Percentiles rank a stretch among this genome's conserved stretches.
Conservation (phyloP, 306 rosid species). For the Neltuma alba region DNA sequence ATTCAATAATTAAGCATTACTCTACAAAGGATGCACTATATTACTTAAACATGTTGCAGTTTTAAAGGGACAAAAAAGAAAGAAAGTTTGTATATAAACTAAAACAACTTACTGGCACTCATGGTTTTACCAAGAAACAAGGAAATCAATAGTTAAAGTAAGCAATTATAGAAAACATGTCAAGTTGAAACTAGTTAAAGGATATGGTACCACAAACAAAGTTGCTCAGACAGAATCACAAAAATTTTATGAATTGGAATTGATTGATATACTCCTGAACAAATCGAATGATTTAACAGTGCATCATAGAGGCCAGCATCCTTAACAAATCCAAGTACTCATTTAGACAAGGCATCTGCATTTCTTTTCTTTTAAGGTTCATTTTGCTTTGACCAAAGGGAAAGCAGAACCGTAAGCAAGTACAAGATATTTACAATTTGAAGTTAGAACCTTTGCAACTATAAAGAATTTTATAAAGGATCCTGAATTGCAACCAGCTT, state of each 20-base stretch:
- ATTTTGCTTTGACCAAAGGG: background rate
- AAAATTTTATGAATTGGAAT: background rate
- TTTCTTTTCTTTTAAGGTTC: background rate
- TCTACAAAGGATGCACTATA: background rate
- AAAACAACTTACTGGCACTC: background rate
- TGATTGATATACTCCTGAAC: background rate
- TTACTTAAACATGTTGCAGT: background rate
- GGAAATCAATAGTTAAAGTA: slow-evolving; percentile 7
- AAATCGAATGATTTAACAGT: background rate
- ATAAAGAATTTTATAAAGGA: background rate
- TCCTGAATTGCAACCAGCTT: background rate
- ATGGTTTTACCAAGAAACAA: slow-evolving; percentile 22
- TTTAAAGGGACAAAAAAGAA: background rate
- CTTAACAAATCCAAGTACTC: background rate
- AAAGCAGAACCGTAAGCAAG: background rate
- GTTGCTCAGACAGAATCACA: slow-evolving; percentile 9
- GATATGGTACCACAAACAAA: background rate
- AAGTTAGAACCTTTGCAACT: background rate
- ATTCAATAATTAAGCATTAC: background rate
- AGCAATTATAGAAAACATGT: background rate
- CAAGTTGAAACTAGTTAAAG: slow-evolving; percentile 4
- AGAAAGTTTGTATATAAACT: background rate
- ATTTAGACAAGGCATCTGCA: background rate
- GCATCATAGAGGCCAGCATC: background rate
- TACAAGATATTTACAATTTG: background rate